Conservation (phyloP, 345 rosid species). For the Crucihimalaya himalaica region DNA sequence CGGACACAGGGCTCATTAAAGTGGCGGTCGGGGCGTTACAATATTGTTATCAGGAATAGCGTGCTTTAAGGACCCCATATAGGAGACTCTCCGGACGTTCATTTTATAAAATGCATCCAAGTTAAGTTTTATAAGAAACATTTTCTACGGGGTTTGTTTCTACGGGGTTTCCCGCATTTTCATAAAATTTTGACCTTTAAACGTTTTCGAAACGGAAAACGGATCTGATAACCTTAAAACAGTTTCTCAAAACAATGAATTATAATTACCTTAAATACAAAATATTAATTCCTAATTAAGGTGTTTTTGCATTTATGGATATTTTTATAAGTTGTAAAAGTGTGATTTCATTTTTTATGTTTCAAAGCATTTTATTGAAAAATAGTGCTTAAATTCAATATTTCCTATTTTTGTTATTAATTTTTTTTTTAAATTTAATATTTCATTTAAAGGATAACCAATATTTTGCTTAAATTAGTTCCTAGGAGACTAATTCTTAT, state of each 20-base stretch:
- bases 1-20: too few species aligned
- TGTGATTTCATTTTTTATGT: not conserved
- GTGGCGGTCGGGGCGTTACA: too few species aligned
- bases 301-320: not conserved
- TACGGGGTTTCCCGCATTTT: not conserved
- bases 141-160: too few species aligned
- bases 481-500: not conserved
- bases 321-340: not conserved
- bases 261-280: not conserved
- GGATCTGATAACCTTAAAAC: not conserved
- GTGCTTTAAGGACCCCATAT: too few species aligned
- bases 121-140: not conserved
- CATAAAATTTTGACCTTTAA: not conserved
- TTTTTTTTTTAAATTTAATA: too few species aligned
- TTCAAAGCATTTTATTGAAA: too few species aligned
- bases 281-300: not conserved
- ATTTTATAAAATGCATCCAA: not conserved
- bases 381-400: not conserved
- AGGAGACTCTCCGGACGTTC: too few species aligned
- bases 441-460: not conserved
- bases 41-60: too few species aligned
- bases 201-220: not conserved
- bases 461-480: not conserved
- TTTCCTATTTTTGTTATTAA: too few species aligned
- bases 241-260: too few species aligned